A percentile compares a stretch with the other conserved stretches of the same genome.
Conservation (phyloP, 73 alveolate genomes). For the Paraurostyla sp. region DNA sequence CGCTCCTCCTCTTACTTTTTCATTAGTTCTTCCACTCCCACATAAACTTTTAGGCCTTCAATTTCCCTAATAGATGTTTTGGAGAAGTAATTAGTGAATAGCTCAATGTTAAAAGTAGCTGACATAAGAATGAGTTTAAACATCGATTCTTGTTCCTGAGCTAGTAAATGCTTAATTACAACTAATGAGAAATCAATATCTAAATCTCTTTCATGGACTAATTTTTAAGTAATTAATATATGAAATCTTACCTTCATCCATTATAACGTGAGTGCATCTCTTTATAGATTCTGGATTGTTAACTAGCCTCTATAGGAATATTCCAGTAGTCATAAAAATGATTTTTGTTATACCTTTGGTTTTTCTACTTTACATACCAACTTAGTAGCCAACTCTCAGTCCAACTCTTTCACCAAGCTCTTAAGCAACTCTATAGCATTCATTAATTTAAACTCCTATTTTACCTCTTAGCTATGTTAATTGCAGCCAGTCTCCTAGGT, state of each 20-base stretch:
- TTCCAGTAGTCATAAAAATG: slow-evolving; percentile 93
- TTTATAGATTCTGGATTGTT: slow-evolving; percentile 82
- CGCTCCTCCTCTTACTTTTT: slow-evolving; percentile 33
- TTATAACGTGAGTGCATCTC: slow-evolving; percentile 87
- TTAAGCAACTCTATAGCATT: slow-evolving; percentile 79
- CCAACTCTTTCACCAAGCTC: slow-evolving; percentile 81
- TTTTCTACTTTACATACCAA: slow-evolving; percentile 78
- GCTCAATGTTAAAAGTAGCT: slow-evolving; percentile 92
- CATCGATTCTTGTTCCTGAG: slow-evolving; percentile 63
- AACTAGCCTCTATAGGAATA: slow-evolving; percentile 86
- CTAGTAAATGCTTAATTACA: slow-evolving; percentile 85
- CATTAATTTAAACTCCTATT: neutral
- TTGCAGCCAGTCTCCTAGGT: slow-evolving; percentile 97
- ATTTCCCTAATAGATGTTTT: slow-evolving; percentile 57
- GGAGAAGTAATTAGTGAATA: slow-evolving; percentile 89
- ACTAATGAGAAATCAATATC: slow-evolving; percentile 94
- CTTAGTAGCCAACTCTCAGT: slow-evolving; percentile 79
- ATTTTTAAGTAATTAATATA: neutral
- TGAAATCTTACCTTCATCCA: slow-evolving; percentile 85
- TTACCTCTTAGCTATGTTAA: slow-evolving; percentile 83
- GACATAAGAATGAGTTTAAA: slow-evolving; percentile 94
- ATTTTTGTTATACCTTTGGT: slow-evolving; percentile 77
- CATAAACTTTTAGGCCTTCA: slow-evolving; percentile 55
- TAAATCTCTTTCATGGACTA: slow-evolving; percentile 98
- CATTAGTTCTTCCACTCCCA: slow-evolving; percentile 62